These are phyloP conservation scores for Trametes sp. DNA, from an alignment of 1,284 basidiomycete species.

Conservation along the genomic window DNA sequence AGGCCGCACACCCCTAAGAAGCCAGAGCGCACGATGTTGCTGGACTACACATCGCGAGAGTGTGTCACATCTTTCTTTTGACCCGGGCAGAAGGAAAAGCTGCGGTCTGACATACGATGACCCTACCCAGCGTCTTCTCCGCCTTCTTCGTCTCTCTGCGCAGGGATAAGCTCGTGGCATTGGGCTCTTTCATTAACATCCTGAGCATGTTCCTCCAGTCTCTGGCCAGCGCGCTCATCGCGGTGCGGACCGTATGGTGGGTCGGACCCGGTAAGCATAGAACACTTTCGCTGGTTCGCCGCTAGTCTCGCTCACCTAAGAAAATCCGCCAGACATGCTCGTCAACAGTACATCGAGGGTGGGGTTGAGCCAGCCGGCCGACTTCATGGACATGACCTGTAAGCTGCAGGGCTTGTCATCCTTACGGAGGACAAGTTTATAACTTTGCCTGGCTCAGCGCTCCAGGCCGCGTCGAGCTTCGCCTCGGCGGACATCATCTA, in stretches of 20 bases:
- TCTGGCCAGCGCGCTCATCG: conserved; percentile 55
- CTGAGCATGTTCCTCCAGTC: conserved; percentile 57
- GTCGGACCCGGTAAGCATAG: conserved; percentile 49
- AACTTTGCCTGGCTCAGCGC: no score
- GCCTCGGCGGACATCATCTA: conserved; percentile 57
- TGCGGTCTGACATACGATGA: no score
- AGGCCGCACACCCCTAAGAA: neutral
- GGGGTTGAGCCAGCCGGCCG: conserved; percentile 51
- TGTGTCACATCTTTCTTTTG: neutral
- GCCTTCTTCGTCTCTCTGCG: neutral
- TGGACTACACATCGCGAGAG: neutral
- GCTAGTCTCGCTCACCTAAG: no score
- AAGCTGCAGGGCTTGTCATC: conserved; percentile 31
- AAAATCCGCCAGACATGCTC: conserved; percentile 47
- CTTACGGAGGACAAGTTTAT: no score
- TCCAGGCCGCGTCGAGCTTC: conserved; percentile 60
- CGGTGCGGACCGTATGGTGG: conserved; percentile 52
- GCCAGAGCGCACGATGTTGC: conserved; percentile 2
- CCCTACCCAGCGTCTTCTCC: neutral
- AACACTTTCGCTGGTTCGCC: no score
- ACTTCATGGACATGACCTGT: conserved; percentile 58
- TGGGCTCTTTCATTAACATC: conserved; percentile 48
- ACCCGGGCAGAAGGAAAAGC: no score
- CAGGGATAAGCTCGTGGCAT: neutral
- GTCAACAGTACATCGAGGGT: conserved; percentile 47